phyloP scores from a whole-genome alignment of 768 basidiomycete genomes.

The Dendrothele bispora region DNA sequence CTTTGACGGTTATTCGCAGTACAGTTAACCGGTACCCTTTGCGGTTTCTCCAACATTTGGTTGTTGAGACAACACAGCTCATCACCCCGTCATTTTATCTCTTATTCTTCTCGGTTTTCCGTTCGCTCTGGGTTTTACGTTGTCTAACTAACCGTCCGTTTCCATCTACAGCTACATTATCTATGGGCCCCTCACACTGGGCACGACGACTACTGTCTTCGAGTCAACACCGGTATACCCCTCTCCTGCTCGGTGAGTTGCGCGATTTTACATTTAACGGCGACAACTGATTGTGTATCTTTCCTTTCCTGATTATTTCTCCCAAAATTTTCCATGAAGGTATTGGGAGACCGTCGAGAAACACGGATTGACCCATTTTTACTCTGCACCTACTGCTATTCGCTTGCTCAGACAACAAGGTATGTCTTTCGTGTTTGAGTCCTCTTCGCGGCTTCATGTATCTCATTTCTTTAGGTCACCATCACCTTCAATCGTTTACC shows the following conservation, averaged over 20 bases:
- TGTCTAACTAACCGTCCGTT: no score
- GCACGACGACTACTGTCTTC: conserved; percentile 85
- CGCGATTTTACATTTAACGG: background rate
- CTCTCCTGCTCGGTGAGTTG: conserved; percentile 61
- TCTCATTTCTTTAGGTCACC: conserved; percentile 61
- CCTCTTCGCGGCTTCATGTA: no score
- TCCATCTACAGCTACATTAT: conserved; percentile 69
- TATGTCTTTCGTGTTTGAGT: conserved; percentile 1
- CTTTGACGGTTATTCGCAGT: no score
- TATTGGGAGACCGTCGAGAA: conserved; percentile 97
- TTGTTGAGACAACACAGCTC: no score
- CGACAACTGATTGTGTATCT: background rate
- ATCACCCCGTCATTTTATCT: no score
- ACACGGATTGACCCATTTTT: conserved; percentile 94
- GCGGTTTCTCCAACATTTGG: no score
- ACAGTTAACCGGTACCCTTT: no score
- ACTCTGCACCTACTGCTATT: conserved; percentile 93
- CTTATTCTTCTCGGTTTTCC: no score
- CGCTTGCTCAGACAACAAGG: conserved; percentile 69
- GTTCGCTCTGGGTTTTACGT: no score
- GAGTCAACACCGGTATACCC: conserved; percentile 98
- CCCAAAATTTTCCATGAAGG: no score
- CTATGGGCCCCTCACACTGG: conserved; percentile 90
- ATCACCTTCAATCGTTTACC: conserved; percentile 83
- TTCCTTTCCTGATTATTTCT: no score